Base-by-base conservation (phyloP, 306 rosid genomes). In the Begonia loranthoides region DNA sequence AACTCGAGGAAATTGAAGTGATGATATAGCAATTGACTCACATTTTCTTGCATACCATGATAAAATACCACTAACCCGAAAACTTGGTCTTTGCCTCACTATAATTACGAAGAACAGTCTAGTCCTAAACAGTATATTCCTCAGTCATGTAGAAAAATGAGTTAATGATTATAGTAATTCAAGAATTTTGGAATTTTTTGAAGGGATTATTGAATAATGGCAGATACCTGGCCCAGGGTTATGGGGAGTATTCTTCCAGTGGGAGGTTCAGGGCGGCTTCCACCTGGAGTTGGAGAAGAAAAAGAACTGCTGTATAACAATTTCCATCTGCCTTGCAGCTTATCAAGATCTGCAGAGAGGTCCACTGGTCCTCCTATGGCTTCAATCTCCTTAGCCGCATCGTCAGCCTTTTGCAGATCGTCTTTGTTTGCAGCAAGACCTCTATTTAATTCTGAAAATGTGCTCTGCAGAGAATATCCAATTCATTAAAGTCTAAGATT, bases 261-360 rank as follows among this genome's bases (percentile, higher is more conserved):
- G 67, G 95, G 95, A 69, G 85, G 97, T 45, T 90, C 94, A 47
- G 97, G 97, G 36, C 94, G 95, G 65, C 94, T 82, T 34, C 97
- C 95, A 13, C 95, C 97, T 1, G 80, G 72, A 17, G 95, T 82
- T 5, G 81, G 85, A 52, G 95, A 76, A 2, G 97, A 90, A 70
- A 82, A 90, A 21, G 92, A 87, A 47, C 97, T 90, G 77, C 94
- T 90, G 60, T 85, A 85, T 57, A 85, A 72, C 52, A 90, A 68
- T 72, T 78, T 90, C 95, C 97, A 90, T 76, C 86, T 78, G 40
- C 97, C 97, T 69, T 90, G 97, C 72, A 90, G 67, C 63, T 72
- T 80, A 49, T 80, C 95, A 45, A 85, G 62, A 67, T 73, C 78
- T 10, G 1, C 55, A 4, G 90, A 59, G 43, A 90, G 84, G 76